A percentile compares a stretch with the other conserved stretches of the same genome.
Conservation (phyloP, 257 asterid genomes). For the Ehretia macrophylla region DNA sequence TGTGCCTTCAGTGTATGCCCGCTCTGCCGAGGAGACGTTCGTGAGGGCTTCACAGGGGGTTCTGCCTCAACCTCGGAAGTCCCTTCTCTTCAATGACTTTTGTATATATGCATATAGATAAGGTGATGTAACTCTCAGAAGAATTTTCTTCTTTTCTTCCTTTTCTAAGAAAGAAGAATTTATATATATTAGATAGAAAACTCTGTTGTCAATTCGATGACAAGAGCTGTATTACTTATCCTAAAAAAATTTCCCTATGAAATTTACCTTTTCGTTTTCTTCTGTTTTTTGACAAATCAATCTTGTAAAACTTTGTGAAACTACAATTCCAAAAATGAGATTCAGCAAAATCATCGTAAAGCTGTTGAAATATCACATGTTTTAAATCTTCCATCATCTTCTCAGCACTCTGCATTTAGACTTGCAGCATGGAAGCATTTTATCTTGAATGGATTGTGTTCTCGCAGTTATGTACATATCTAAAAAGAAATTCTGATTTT, state of each 20-base stretch:
- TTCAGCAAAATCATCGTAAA: background rate
- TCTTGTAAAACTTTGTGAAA: background rate
- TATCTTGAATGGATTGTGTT: too few species aligned
- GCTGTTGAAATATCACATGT: background rate
- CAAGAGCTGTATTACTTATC: too few species aligned
- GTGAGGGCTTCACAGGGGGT: slow-evolving; percentile 46
- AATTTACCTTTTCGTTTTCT: background rate
- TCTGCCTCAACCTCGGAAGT: slow-evolving; percentile 31
- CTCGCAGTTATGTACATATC: too few species aligned
- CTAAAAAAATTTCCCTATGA: too few species aligned
- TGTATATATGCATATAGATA: slow-evolving; percentile 12
- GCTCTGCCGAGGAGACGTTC: slow-evolving; percentile 86
- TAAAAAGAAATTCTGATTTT: too few species aligned
- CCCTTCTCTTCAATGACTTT: slow-evolving; percentile 13
- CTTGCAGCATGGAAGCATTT: too few species aligned
- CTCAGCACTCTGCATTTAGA: too few species aligned
- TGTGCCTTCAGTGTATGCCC: slow-evolving; percentile 76
- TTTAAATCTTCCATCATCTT: too few species aligned
- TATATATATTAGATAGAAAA: too few species aligned
- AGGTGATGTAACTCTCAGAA: slow-evolving; percentile 8
- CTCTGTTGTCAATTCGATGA: too few species aligned
- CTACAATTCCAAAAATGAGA: background rate
- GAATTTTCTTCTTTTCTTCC: background rate
- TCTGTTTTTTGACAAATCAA: background rate
- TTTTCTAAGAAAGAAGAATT: too few species aligned